phyloP scores from a whole-genome alignment of 768 basidiomycete genomes.

The Pilatotrama ljubarskyi region DNA sequence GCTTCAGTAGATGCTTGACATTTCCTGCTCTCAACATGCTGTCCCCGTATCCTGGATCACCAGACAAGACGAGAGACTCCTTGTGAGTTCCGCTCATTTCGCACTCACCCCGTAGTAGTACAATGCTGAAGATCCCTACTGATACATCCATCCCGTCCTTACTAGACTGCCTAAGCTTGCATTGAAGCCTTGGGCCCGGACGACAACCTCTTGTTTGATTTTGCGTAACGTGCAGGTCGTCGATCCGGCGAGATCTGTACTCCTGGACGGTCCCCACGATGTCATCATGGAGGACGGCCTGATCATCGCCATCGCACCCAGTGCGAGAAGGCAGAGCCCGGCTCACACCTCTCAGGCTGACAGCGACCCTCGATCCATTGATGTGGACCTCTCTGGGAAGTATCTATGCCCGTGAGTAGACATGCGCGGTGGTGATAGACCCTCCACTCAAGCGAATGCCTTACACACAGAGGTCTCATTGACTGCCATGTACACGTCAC shows the following conservation, averaged over 20 bases:
- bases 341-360: background rate
- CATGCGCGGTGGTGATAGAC: too few species aligned
- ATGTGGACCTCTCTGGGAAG: slow-evolving; percentile 37
- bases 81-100: slow-evolving; percentile 12
- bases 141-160: too few species aligned
- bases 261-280: slow-evolving; percentile 30
- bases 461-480: slow-evolving; percentile 37
- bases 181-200: slow-evolving; percentile 39
- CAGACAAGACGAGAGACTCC: slow-evolving; percentile 22
- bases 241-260: slow-evolving; percentile 29
- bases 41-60: slow-evolving; percentile 19
- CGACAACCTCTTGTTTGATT: slow-evolving; percentile 26
- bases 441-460: too few species aligned
- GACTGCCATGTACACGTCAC: slow-evolving; percentile 47
- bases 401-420: slow-evolving; percentile 42
- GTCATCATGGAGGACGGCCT: slow-evolving; percentile 33
- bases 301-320: slow-evolving; percentile 28
- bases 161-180: slow-evolving; percentile 31
- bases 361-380: slow-evolving; percentile 5
- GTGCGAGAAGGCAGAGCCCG: background rate
- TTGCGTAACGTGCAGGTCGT: slow-evolving; percentile 38
- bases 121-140: background rate
- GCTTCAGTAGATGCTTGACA: too few species aligned
- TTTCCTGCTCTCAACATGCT: background rate
- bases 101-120: background rate